Conservation (phyloP, 2,329 filamentous ascomycete species). For the Parastagonospora nodorum region DNA sequence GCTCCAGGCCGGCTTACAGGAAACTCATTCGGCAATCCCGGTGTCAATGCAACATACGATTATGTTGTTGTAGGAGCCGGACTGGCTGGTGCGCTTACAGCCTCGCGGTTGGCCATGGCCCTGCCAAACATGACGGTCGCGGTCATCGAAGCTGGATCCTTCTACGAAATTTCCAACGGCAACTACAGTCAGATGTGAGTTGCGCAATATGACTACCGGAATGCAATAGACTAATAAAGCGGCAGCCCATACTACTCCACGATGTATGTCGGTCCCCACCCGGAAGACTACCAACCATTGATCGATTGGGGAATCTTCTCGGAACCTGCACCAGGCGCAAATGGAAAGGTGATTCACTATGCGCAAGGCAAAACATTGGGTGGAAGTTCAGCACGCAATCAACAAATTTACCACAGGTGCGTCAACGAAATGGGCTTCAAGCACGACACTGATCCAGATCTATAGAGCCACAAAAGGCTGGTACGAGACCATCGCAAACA, state of each 20-base stretch:
- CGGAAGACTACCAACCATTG: constrained; percentile 28
- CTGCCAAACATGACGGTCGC: constrained; percentile 16
- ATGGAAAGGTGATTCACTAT: constrained; percentile 25
- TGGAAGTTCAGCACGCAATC: constrained; percentile 31
- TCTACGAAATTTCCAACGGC: constrained; percentile 32
- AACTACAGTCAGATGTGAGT: constrained; percentile 26
- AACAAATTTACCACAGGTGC: constrained; percentile 28
- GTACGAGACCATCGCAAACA: constrained; percentile 15
- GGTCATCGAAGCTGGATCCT: constrained; percentile 32
- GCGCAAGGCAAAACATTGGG: constrained; percentile 33
- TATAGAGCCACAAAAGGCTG: constrained; percentile 13
- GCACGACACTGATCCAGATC: not conserved
- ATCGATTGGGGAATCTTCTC: constrained; percentile 36
- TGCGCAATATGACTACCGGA: not conserved
- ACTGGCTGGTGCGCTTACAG: constrained; percentile 25
- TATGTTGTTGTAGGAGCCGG: constrained; percentile 35
- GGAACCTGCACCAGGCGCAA: constrained; percentile 20
- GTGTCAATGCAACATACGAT: constrained; percentile 27
- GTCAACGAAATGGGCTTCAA: not conserved
- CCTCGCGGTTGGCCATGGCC: constrained; percentile 22
- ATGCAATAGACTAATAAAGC: not conserved
- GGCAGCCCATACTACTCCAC: constrained; percentile 15
- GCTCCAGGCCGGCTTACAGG: constrained; percentile 10
- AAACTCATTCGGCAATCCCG: constrained; percentile 24
- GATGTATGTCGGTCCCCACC: constrained; percentile 11